Base-by-base conservation (phyloP, 2,329 filamentous ascomycete species). In the Stagonosporopsis chrysanthemi region DNA sequence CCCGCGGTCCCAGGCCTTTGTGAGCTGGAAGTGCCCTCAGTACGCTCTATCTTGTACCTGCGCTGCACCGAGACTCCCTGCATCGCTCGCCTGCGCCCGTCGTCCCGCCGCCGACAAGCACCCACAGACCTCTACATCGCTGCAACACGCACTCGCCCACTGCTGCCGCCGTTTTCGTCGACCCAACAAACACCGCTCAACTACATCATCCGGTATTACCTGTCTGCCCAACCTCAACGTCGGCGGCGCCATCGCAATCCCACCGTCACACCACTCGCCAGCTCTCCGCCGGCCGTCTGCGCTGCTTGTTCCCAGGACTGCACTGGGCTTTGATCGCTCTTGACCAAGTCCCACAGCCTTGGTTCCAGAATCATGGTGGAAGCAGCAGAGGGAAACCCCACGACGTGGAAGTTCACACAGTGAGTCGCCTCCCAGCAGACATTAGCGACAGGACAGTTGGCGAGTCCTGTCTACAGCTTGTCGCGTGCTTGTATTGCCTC, bases 331-430 rank as follows among this genome's bases (percentile, higher is more conserved):
- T 61, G 56, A 57, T 60, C 60, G 56, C 59, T 52, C 48, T 51
- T 48, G 53, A 56, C 60, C 61, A 58, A 63, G 56, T 35, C 44
- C 53, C 58, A 54, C 59, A 53, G 56, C 55, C 60, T 50, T 59
- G 57, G 55, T 62, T 47, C 48, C 55, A 58, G 60, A 72, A 94
- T 89, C 83, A 97, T 98, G 93, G 93, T 95, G 84, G 93, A 97
- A 87, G 90, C 89, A 86, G 90, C 89, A 83, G 92, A 96, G 83
- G 86, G 90, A 82, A 92, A 88, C 85, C 89, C 91, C 82, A 93
- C 93, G 77, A 98, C 93, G 82, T 98, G 94, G 94, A 98, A 98
- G 86, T 98, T 98, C 83, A 98, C 94, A 80, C 94, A 98, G 93
- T 96, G 90, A 80, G 92, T 72, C 23, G 39, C 51, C 15, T 23